phyloP scores from a whole-genome alignment of 805 yeast species.

The Yarrowia sp. region DNA sequence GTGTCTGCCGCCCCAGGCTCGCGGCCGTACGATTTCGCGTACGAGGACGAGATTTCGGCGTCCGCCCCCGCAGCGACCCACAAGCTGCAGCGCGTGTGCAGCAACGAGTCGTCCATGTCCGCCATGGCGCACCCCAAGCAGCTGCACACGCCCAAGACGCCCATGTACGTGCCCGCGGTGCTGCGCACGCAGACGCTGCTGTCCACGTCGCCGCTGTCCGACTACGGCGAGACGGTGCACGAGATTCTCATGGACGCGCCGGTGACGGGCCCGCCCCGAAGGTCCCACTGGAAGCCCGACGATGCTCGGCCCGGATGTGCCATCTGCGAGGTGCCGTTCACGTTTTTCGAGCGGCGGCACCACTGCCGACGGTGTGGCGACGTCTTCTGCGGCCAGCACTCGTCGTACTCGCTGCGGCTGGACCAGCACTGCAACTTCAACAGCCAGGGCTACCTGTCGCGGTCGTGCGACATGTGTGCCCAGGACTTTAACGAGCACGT shows the following conservation, averaged over 20 bases:
- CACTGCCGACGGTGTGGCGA: conserved; percentile 87
- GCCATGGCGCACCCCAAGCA: conserved; percentile 50
- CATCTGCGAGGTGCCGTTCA: conserved; percentile 64
- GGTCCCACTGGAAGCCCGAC: conserved; percentile 57
- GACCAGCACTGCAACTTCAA: conserved; percentile 52
- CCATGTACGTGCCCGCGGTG: conserved; percentile 89
- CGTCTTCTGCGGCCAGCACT: conserved; percentile 68
- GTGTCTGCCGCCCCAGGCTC: not conserved
- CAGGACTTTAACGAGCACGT: conserved; percentile 50
- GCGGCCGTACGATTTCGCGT: conserved; percentile 26
- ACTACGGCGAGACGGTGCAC: conserved; percentile 29
- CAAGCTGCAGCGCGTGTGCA: conserved; percentile 19
- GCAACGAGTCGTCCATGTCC: conserved; percentile 28
- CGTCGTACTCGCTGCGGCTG: conserved; percentile 53
- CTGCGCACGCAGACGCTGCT: conserved; percentile 47
- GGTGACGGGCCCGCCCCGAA: conserved; percentile 35
- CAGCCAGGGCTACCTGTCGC: conserved; percentile 60
- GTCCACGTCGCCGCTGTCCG: conserved; percentile 31
- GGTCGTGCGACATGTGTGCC: conserved; percentile 68
- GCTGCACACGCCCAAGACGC: conserved; percentile 75
- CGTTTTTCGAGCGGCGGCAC: conserved; percentile 74
- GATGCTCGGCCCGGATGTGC: conserved; percentile 59
- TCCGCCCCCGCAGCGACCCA: conserved; percentile 4
- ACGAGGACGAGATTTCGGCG: conserved; percentile 23
- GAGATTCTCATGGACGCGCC: conserved; percentile 25